Base-by-base conservation (phyloP, 129 eudicot genomes). In the Glebionis coronaria region DNA sequence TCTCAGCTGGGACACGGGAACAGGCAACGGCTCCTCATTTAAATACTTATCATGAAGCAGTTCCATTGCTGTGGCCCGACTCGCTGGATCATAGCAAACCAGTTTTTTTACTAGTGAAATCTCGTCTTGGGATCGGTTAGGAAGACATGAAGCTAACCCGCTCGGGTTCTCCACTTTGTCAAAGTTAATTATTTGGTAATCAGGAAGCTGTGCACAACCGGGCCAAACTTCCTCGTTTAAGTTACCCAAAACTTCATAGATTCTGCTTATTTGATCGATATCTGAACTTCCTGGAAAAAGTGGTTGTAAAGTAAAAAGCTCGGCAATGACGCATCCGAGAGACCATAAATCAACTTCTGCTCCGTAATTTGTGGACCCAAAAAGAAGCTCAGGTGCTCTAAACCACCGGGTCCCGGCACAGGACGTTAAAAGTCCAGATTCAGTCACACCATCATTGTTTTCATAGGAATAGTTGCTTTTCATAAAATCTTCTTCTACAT, bases 381-480 rank as follows among this genome's bases (percentile, higher is more conserved):
- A 93, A 56, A 93, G 95, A 62, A 93, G 85, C 70, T 93, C 99
- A 4, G 99, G 99, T 18, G 97, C 91, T 71, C 97, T 72, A 75
- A 80, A 93, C 99, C 99, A 93, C 31, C 99, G 92, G 63, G 99
- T 93, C 44, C 99, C 99, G 5, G 89, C 97, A 71, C 95, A 86
- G 6, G 99, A 93, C 35, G 99, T 93, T 51, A 93, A 70, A 31
- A 85, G 77, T 20, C 83, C 95, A 12, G 63, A 56, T 40, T 77
- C 78, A 38, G 78, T 59, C 44, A 75, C 85, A 45, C 67, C 82
- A 16, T 83, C 88, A 3, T 83, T 90, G 12, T 72, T 61, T 49
- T 77, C 91, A 35, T 86, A 86, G 7, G 83, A 78, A 71, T 79
- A 80, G 42, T 86, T 65, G 15, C 78, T 68, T 69, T 75, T 82